Conservation (phyloP, 331 rosid species). For the Prunus yedoensis region DNA sequence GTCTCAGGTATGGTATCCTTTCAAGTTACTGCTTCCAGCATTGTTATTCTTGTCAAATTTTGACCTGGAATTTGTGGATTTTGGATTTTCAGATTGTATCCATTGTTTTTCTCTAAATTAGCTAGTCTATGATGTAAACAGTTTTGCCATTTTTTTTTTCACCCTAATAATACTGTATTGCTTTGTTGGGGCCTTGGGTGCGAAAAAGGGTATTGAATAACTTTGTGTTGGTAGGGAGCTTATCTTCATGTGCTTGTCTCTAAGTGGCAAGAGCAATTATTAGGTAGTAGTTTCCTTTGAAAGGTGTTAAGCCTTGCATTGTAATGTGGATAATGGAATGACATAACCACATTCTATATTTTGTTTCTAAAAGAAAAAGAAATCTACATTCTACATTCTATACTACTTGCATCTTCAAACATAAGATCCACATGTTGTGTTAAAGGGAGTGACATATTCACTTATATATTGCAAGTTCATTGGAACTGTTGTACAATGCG, state of each 20-base stretch:
- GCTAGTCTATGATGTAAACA: neutral
- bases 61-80: neutral
- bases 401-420: neutral
- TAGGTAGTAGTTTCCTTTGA: conserved; percentile 2
- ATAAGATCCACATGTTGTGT: neutral
- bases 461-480: neutral
- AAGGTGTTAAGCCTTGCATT: neutral
- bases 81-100: neutral
- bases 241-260: neutral
- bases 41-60: neutral
- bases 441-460: conserved; percentile 9
- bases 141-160: neutral
- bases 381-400: neutral
- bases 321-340: too few relatives aligned
- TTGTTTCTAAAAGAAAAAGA: neutral
- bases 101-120: neutral
- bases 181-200: neutral
- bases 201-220: neutral
- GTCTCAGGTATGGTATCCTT: conserved; percentile 51
- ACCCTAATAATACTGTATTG: neutral
- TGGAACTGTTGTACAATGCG: neutral
- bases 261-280: neutral
- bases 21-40: neutral
- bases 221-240: neutral
- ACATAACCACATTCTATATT: neutral